Evolutionary conservation across 1,284 basidiomycete genomes (phyloP).

Genomic region (Malassezia cuniculi): DNA sequence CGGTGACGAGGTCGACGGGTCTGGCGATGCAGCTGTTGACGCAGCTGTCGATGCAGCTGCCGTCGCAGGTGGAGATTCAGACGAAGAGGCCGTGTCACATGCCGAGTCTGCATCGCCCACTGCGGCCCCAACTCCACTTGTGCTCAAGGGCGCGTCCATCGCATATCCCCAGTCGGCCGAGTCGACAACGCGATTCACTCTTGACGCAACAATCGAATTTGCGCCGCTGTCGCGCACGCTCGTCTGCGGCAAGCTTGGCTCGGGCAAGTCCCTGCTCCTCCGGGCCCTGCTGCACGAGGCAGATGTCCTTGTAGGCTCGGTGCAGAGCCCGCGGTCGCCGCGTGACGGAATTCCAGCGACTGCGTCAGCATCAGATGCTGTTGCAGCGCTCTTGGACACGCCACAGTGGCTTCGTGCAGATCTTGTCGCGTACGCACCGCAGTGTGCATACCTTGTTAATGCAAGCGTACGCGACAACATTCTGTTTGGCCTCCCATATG

Average conservation of each 20-base stretch:
- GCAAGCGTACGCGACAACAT: constrained; percentile 32
- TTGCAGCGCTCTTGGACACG: constrained; percentile 5
- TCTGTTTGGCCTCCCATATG: constrained; percentile 23
- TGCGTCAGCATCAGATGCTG: neutral
- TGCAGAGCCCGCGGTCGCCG: constrained; percentile 14
- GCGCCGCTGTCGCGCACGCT: constrained; percentile 21
- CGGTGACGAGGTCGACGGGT: constrained; percentile 60
- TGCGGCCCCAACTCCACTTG: constrained; percentile 7
- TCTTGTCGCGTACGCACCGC: constrained; percentile 27
- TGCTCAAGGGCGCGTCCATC: constrained; percentile 3
- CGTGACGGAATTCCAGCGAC: constrained; percentile 3
- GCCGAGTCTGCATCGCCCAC: neutral
- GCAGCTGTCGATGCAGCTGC: constrained; percentile 57
- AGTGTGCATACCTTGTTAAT: constrained; percentile 29
- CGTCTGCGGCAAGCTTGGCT: constrained; percentile 32
- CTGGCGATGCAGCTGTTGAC: constrained; percentile 45
- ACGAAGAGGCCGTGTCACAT: constrained; percentile 3
- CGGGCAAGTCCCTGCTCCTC: constrained; percentile 37
- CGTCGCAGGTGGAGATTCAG: constrained; percentile 46
- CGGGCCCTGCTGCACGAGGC: constrained; percentile 33
- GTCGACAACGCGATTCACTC: constrained; percentile 15
- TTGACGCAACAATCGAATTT: constrained; percentile 24
- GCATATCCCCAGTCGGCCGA: neutral
- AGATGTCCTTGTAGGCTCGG: constrained; percentile 19
- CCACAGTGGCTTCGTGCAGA: constrained; percentile 9